Evolutionary conservation across 1,284 basidiomycete species (phyloP), one percentile per base, ranked within the genome.

Genomic region (Tausonia pullulans): DNA sequence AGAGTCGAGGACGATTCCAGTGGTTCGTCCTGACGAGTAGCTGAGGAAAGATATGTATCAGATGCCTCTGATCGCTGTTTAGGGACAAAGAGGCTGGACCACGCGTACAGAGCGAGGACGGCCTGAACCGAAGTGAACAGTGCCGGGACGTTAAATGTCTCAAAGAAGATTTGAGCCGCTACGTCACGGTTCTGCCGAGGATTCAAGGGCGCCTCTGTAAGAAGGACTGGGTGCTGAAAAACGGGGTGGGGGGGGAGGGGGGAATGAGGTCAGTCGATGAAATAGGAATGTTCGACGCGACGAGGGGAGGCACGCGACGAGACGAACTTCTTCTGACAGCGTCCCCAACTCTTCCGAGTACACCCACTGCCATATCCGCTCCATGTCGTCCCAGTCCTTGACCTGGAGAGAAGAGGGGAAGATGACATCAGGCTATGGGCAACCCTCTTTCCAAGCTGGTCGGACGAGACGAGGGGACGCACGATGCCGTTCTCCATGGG

Each of bases 141-240:
- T 7, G 96, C 96, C 27, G 96, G 96, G 16, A 98, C 96, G 75
- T 99, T 99, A 84, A 97, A 97, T 3, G 94, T 97, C 74, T 98
- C 94, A 76, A 97, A 98, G 78, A 98, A 96, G 79, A 97, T 95
- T 76, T 97, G 93, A 7, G 94, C 94, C 16, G 94, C 92, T 58
- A 91, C 82, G 74, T 97, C 94, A 68, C 94, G 85, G 77, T 98
- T 97, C 73, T 85, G 87, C 70, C 92, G 84, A 67, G 94, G 94
- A 76, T 98, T 98, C 64, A 97, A 79, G 3, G 94, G 94, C 55
- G 93, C 93, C 79, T 97, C 93, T 14, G 93, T 96, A 63, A 97
- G 79, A 64, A 96, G 79, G 45, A 98, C 96, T 48, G 96, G 95
- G 77, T 98, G 95, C 91, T 98, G 71, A 48, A 69, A 62, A 70